phyloP scores from a whole-genome alignment of 2,329 filamentous ascomycete species.

The Colletotrichum chrysophilum region DNA sequence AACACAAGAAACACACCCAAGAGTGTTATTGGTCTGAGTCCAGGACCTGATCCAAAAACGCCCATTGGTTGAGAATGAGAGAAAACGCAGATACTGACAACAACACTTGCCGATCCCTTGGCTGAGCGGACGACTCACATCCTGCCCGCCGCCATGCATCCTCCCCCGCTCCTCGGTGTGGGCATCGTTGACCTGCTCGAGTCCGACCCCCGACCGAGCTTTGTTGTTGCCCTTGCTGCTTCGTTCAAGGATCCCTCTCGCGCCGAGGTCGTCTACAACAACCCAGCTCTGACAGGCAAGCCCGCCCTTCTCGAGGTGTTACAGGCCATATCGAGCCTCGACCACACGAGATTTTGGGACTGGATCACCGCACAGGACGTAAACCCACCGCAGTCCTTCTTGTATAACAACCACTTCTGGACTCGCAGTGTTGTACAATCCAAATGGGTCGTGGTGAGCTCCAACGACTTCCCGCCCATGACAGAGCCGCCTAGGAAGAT shows the following conservation, averaged over 20 bases:
- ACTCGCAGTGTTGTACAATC: constrained; percentile 38
- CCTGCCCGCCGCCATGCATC: constrained; percentile 15
- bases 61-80: constrained; percentile 19
- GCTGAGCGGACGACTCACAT: constrained; percentile 15
- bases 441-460: constrained; percentile 43
- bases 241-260: constrained; percentile 15
- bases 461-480: constrained; percentile 38
- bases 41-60: not conserved
- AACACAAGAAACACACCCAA: not conserved
- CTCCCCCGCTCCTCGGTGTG: constrained; percentile 25
- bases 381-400: constrained; percentile 29
- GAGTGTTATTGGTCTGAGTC: not conserved
- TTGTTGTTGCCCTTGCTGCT: constrained; percentile 35
- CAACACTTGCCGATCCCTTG: constrained; percentile 17
- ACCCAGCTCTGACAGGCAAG: constrained; percentile 38
- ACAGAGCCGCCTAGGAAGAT: constrained; percentile 37
- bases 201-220: constrained; percentile 46
- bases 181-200: constrained; percentile 45
- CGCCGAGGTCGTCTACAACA: constrained; percentile 36
- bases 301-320: constrained; percentile 35
- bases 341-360: constrained; percentile 41
- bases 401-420: constrained; percentile 39
- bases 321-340: constrained; percentile 31
- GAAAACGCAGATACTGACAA: constrained; percentile 7
- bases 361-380: constrained; percentile 36